Conservation (phyloP, 371 early-diverging fungal species). For the Dinochytrium kinnereticum region DNA sequence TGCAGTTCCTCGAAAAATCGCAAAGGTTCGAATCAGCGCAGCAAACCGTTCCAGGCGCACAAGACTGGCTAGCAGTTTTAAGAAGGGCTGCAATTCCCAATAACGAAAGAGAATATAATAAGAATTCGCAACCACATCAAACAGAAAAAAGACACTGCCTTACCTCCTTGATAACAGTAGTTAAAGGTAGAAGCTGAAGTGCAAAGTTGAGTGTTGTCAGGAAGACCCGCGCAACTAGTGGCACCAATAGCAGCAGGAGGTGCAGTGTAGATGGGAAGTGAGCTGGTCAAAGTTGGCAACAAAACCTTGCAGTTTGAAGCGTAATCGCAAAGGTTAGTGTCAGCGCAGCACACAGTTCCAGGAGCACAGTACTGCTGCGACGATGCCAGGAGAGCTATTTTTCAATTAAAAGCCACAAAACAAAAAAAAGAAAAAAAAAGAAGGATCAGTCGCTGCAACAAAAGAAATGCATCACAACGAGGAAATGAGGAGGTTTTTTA, state of each 20-base stretch:
- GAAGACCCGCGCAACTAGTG: background rate
- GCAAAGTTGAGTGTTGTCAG: conserved; percentile 3
- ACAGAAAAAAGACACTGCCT: background rate
- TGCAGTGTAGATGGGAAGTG: background rate
- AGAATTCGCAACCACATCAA: background rate
- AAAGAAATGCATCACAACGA: no score
- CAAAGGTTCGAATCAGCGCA: conserved; percentile 18
- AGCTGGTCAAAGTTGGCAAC: background rate
- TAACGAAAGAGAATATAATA: no score
- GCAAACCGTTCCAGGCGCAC: conserved; percentile 33
- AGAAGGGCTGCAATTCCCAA: no score
- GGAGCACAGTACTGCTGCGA: conserved; percentile 14
- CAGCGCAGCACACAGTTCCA: conserved; percentile 21
- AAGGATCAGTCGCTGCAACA: no score
- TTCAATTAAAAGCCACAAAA: background rate
- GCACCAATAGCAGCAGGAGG: background rate
- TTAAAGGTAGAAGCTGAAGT: conserved; percentile 9
- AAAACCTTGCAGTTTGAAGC: background rate
- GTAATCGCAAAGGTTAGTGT: background rate
- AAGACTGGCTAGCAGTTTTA: conserved; percentile 2
- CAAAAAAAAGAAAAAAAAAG: background rate
- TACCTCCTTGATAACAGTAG: conserved; percentile 10
- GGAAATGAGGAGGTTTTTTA: background rate
- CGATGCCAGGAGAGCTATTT: background rate
- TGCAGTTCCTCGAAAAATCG: conserved; percentile 29